A percentile compares a stretch with the other conserved stretches of the same genome.
Conservation (phyloP, 768 basidiomycete species). For the Cystobasidiopsis lactophilus region DNA sequence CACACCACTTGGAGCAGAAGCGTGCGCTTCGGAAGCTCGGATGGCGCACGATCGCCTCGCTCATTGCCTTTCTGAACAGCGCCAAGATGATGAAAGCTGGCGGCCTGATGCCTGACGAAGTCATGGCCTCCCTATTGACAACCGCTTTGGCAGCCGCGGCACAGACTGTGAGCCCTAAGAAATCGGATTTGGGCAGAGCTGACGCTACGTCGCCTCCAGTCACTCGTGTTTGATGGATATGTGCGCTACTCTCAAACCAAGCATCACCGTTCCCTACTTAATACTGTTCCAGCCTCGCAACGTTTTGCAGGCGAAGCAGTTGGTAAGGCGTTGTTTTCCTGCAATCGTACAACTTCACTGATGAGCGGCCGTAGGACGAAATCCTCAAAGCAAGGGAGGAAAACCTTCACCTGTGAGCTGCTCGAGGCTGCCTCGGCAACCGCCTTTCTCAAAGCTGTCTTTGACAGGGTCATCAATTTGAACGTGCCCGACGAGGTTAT, state of each 20-base stretch:
- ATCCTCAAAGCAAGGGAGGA: conserved; percentile 32
- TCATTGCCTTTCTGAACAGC: too few relatives aligned
- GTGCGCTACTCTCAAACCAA: neutral
- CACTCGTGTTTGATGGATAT: neutral
- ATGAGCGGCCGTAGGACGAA: conserved; percentile 40
- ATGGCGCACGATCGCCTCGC: too few relatives aligned
- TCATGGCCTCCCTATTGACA: conserved; percentile 59
- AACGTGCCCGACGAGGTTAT: conserved; percentile 76
- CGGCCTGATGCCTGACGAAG: conserved; percentile 49
- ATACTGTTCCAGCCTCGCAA: neutral
- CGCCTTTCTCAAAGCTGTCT: conserved; percentile 6
- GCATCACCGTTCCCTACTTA: neutral
- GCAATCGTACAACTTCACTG: conserved; percentile 55
- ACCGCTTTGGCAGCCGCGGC: conserved; percentile 25
- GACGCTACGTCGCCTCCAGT: neutral
- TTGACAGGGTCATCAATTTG: conserved; percentile 64
- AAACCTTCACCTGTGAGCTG: too few relatives aligned
- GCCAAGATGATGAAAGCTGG: conserved; percentile 60
- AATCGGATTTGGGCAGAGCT: too few relatives aligned
- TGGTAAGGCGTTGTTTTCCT: conserved; percentile 72
- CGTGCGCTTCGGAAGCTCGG: too few relatives aligned
- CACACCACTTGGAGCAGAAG: conserved; percentile 48
- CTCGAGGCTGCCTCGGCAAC: too few relatives aligned
- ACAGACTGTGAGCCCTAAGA: conserved; percentile 1
- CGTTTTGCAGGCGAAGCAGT: conserved; percentile 38